Percentiles rank a stretch among this genome's conserved stretches.
phyloP scores from a whole-genome alignment of 768 basidiomycete species.

The Termitomyces sp. region DNA sequence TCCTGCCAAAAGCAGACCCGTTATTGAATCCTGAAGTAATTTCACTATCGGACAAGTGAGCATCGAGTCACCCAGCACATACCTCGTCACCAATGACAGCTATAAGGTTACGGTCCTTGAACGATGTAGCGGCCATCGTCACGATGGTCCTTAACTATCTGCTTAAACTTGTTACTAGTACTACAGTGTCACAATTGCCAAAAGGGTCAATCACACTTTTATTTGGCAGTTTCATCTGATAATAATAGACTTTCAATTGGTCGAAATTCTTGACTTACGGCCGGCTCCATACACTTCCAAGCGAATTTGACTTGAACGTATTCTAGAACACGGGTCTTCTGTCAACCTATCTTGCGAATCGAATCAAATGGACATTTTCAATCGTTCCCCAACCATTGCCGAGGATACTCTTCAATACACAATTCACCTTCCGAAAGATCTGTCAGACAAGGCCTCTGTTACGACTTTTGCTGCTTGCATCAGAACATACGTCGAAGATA shows the following conservation, averaged over 20 bases:
- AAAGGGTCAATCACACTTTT: constrained; percentile 1
- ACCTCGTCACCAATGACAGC: constrained; percentile 99
- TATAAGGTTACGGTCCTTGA: constrained; percentile 80
- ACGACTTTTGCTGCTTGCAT: constrained; percentile 69
- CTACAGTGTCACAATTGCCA: not conserved
- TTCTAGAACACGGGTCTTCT: not conserved
- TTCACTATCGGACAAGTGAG: constrained; percentile 5
- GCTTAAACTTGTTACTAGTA: too few relatives aligned
- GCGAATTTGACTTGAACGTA: not conserved
- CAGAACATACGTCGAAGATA: constrained; percentile 42
- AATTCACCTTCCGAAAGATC: constrained; percentile 53
- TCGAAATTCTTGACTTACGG: too few relatives aligned
- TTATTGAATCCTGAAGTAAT: constrained; percentile 81
- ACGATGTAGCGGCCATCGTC: constrained; percentile 31
- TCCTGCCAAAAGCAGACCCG: constrained; percentile 91
- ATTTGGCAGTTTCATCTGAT: constrained; percentile 4
- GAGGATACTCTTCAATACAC: constrained; percentile 82
- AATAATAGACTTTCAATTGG: not conserved
- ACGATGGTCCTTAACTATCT: not conserved
- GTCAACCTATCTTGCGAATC: not conserved
- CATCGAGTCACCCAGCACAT: constrained; percentile 8
- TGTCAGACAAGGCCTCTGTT: constrained; percentile 53
- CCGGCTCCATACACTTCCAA: too few relatives aligned
- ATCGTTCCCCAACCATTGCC: constrained; percentile 68
- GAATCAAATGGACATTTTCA: constrained; percentile 58